These are phyloP conservation scores for Geosmithia flava DNA, from an alignment of 2,329 filamentous ascomycete species.

Conservation along the genomic window DNA sequence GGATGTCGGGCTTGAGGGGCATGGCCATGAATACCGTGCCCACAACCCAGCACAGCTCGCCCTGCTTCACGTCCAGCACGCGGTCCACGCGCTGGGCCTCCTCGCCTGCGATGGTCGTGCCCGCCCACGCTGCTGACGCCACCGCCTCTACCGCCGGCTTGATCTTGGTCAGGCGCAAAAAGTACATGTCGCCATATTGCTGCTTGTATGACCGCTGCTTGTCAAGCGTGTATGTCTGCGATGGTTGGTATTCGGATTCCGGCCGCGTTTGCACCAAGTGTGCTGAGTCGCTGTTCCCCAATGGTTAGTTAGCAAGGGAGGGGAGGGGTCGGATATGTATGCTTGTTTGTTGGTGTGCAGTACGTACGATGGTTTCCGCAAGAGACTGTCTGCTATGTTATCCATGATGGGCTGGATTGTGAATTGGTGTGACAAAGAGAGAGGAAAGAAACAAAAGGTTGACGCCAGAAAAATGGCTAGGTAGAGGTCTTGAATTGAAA, in stretches of 20 bases:
- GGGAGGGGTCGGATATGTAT: too few species aligned
- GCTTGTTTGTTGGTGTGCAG: too few species aligned
- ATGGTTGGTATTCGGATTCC: conserved; percentile 54
- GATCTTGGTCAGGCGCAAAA: conserved; percentile 74
- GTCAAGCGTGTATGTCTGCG: conserved; percentile 62
- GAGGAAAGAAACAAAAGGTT: not conserved
- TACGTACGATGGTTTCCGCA: conserved; percentile 19
- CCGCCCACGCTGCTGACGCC: conserved; percentile 65
- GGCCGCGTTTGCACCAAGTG: conserved; percentile 35
- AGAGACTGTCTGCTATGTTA: conserved; percentile 17
- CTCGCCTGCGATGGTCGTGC: conserved; percentile 67
- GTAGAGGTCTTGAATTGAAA: not conserved
- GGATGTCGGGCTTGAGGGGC: conserved; percentile 87
- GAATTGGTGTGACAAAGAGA: not conserved
- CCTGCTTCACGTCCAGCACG: conserved; percentile 90
- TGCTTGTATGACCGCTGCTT: conserved; percentile 71
- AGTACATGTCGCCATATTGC: conserved; percentile 98
- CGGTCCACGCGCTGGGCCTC: conserved; percentile 65
- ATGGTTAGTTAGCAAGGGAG: not conserved
- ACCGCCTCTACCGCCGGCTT: conserved; percentile 71
- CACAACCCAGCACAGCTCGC: conserved; percentile 86
- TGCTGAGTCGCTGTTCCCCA: conserved; percentile 15
- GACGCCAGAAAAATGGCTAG: not conserved
- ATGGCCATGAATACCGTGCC: conserved; percentile 98
- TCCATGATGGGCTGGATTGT: conserved; percentile 8